Percentiles rank a stretch among this genome's conserved stretches.
These are phyloP conservation scores for Metarhizium brunneum DNA, from an alignment of 2,329 filamentous ascomycete genomes.

Conservation along the genomic window DNA sequence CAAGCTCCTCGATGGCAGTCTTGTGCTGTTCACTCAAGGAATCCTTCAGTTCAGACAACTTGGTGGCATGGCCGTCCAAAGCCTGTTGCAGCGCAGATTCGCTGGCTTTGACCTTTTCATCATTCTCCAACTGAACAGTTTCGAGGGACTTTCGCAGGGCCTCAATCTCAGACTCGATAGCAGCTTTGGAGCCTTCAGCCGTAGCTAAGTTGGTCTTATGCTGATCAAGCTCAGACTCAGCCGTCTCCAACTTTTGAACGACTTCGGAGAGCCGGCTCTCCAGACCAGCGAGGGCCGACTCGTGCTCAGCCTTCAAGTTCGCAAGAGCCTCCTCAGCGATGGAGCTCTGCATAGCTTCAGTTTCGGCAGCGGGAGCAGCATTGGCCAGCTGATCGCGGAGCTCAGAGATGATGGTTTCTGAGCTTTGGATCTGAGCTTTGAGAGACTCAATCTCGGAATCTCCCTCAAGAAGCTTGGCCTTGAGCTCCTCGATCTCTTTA, in stretches of 20 bases:
- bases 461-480: slow-evolving; percentile 47
- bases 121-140: slow-evolving; percentile 21
- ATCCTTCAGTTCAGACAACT: slow-evolving; percentile 41
- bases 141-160: slow-evolving; percentile 43
- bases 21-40: slow-evolving; percentile 42
- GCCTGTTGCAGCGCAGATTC: slow-evolving; percentile 27
- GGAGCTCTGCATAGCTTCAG: slow-evolving; percentile 28
- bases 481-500: slow-evolving; percentile 52
- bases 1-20: slow-evolving; percentile 36
- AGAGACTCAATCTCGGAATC: slow-evolving; percentile 49
- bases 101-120: slow-evolving; percentile 23
- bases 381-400: slow-evolving; percentile 42
- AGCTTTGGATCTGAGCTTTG: slow-evolving; percentile 45
- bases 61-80: slow-evolving; percentile 36
- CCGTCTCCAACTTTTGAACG: slow-evolving; percentile 39
- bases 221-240: slow-evolving; percentile 41
- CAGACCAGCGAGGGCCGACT: slow-evolving; percentile 36
- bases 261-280: slow-evolving; percentile 38
- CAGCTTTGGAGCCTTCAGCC: slow-evolving; percentile 38
- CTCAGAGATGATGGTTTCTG: slow-evolving; percentile 45
- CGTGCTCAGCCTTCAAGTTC: slow-evolving; percentile 39
- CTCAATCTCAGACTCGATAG: slow-evolving; percentile 37
- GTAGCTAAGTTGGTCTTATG: slow-evolving; percentile 40
- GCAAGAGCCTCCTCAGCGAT: slow-evolving; percentile 33
- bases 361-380: slow-evolving; percentile 27